Evolutionary conservation across 345 rosid genomes (phyloP), one percentile per base, ranked within the genome.

Genomic region (Adansonia digitata): DNA sequence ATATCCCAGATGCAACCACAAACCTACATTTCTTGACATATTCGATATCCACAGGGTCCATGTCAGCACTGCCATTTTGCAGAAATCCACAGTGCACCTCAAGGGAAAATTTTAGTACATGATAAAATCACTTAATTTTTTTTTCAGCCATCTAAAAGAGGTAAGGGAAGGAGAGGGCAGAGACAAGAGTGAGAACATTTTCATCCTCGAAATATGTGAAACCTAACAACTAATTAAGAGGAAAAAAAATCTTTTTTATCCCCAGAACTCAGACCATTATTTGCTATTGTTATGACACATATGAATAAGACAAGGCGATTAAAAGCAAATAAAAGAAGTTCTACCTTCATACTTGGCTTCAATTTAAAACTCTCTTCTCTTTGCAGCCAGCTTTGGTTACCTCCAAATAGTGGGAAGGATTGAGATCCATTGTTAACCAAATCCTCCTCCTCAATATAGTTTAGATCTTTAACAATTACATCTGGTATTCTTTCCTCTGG

Each of bases 31-130:
- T 92, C 86, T 89, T 82, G 17, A 88, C 97, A 81, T 85, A 86
- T 56, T 86, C 73, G 46, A 86, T 72, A 75, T 93, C 99, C 18
- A 72, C 43, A 57, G 89, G 79, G 72, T 88, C 85, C 94, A 93
- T 93, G 29, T 95, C 96, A 61, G 97, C 92, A 64, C 99, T 98
- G 65, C 94, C 92, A 67, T 86, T 82, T 60, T 72, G 87, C 82
- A 93, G 86, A 81, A 92, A 93, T 71, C 99, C 97, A 81, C 98
- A 95, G 75, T 90, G 92, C 71, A 93, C 91, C 98, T 95, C 81
- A 76, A 72, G 69, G 55, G 78, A 42, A 78, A 27, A 71, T 66
- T 26, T 45, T 18, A 51, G n/a, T 10, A 67, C 49, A 69, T 14
- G 39, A 76, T 17, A 63, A 45, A 31, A 67, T 40, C n/a, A 69